Percentiles rank a stretch among this genome's conserved stretches.
Conservation (phyloP, 148 eudicot species). For the Polygonum aviculare region DNA sequence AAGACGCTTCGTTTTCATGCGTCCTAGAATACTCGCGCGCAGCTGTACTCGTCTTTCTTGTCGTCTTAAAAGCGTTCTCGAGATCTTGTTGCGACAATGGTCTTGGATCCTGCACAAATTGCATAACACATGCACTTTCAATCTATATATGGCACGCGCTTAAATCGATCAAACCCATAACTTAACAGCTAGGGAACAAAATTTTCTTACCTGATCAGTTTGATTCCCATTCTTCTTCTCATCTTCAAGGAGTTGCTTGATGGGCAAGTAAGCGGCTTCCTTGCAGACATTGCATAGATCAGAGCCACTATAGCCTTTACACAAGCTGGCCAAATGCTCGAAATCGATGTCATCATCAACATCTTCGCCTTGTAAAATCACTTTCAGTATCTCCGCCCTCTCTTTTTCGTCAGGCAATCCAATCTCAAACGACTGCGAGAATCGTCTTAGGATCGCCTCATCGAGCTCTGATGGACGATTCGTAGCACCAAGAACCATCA, state of each 20-base stretch:
- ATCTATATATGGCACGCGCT: too few species aligned
- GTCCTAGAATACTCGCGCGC: slow-evolving; percentile 59
- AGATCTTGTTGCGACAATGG: slow-evolving; percentile 56
- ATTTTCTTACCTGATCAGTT: slow-evolving; percentile 29
- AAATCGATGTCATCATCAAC: slow-evolving; percentile 35
- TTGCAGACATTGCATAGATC: slow-evolving; percentile 87
- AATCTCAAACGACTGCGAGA: slow-evolving; percentile 94
- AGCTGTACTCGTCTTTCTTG: slow-evolving; percentile 54
- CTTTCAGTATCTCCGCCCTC: slow-evolving; percentile 47
- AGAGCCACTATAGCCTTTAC: slow-evolving; percentile 90
- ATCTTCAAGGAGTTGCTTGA: slow-evolving; percentile 72
- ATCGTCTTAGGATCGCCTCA: slow-evolving; percentile 92
- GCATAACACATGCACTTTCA: too few species aligned
- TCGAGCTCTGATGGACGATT: slow-evolving; percentile 97
- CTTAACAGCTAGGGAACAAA: too few species aligned
- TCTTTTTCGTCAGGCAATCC: slow-evolving; percentile 68
- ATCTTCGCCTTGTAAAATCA: background rate
- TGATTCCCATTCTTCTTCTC: slow-evolving; percentile 74
- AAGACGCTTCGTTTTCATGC: too few species aligned
- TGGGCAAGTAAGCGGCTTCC: slow-evolving; percentile 89
- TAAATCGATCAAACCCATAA: too few species aligned
- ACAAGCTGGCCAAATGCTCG: slow-evolving; percentile 54
- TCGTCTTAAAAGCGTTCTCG: slow-evolving; percentile 46
- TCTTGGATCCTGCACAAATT: slow-evolving; percentile 48
- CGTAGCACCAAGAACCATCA: slow-evolving; percentile 98